These are phyloP conservation scores for Neurospora crassa DNA, from an alignment of 2,329 filamentous ascomycete genomes.

Conservation along the genomic window DNA sequence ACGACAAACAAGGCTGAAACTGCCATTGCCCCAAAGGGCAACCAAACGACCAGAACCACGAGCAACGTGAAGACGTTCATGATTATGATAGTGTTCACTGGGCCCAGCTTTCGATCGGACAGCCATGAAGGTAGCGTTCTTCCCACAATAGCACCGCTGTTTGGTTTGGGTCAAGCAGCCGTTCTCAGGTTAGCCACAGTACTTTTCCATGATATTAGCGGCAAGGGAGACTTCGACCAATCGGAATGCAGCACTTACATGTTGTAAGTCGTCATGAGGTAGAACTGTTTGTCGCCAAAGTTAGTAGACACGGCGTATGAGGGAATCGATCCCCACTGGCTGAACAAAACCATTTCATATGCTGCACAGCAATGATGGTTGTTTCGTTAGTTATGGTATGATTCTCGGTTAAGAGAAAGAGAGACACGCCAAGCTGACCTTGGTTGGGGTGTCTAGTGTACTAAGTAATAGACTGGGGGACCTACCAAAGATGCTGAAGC, in stretches of 20 bases:
- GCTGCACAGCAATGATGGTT: slow-evolving; percentile 12
- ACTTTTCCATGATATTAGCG: background rate
- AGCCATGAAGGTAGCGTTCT: slow-evolving; percentile 19
- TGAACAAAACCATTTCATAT: slow-evolving; percentile 23
- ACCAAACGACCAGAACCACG: slow-evolving; percentile 18
- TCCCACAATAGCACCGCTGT: slow-evolving; percentile 20
- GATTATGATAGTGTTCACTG: slow-evolving; percentile 19
- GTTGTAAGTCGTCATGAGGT: slow-evolving; percentile 23
- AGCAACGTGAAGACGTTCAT: slow-evolving; percentile 19
- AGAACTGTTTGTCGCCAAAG: slow-evolving; percentile 19
- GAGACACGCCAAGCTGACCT: background rate
- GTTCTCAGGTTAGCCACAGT: background rate
- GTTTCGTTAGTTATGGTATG: background rate
- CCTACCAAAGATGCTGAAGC: slow-evolving; percentile 21
- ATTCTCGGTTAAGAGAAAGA: background rate
- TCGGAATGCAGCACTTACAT: slow-evolving; percentile 16
- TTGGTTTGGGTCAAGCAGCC: background rate
- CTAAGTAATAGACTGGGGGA: background rate
- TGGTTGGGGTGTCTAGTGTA: background rate
- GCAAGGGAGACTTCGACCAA: background rate
- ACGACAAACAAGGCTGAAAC: slow-evolving; percentile 17
- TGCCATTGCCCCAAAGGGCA: slow-evolving; percentile 18
- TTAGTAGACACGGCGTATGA: slow-evolving; percentile 18
- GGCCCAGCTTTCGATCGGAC: slow-evolving; percentile 16
- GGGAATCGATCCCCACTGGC: slow-evolving; percentile 23